Evolutionary conservation across 768 basidiomycete genomes (phyloP).

Genomic region (Fibroporia radiculosa): DNA sequence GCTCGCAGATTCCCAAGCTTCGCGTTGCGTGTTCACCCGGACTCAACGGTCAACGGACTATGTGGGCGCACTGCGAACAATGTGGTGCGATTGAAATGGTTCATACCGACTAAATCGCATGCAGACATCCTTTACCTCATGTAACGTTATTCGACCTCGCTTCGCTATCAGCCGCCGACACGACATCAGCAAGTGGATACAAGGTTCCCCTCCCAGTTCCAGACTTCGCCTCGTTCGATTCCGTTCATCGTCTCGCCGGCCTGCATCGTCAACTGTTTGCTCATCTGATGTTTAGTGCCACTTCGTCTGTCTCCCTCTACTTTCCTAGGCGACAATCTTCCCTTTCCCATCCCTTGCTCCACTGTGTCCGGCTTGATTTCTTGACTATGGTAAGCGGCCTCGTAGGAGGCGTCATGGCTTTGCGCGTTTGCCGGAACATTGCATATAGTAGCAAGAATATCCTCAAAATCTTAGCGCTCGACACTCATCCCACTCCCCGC

Average conservation of each 20-base stretch:
- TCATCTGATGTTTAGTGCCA: background rate
- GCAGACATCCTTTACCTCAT: background rate
- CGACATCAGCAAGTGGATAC: background rate
- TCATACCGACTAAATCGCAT: slow-evolving; percentile 48
- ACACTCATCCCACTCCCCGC: too few relatives aligned
- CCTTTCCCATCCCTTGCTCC: background rate
- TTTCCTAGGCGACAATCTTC: slow-evolving; percentile 3
- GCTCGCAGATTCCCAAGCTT: slow-evolving; percentile 78
- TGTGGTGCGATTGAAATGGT: slow-evolving; percentile 88
- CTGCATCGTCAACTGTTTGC: background rate
- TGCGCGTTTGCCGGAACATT: too few relatives aligned
- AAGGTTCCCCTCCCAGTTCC: background rate
- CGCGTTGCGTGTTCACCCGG: slow-evolving; percentile 71
- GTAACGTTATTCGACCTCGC: background rate
- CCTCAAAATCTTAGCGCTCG: too few relatives aligned
- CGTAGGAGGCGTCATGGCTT: too few relatives aligned
- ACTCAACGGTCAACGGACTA: slow-evolving; percentile 61
- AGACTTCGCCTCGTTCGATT: background rate
- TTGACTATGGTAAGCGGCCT: background rate
- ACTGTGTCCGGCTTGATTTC: too few relatives aligned
- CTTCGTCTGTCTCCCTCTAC: background rate
- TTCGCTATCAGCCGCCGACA: background rate
- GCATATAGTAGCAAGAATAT: too few relatives aligned
- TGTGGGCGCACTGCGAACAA: slow-evolving; percentile 87
- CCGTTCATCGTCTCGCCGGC: background rate